A percentile compares a stretch with the other conserved stretches of the same genome.
Conservation (phyloP, 2,329 filamentous ascomycete genomes). For the Thielaviopsis euricoi region DNA sequence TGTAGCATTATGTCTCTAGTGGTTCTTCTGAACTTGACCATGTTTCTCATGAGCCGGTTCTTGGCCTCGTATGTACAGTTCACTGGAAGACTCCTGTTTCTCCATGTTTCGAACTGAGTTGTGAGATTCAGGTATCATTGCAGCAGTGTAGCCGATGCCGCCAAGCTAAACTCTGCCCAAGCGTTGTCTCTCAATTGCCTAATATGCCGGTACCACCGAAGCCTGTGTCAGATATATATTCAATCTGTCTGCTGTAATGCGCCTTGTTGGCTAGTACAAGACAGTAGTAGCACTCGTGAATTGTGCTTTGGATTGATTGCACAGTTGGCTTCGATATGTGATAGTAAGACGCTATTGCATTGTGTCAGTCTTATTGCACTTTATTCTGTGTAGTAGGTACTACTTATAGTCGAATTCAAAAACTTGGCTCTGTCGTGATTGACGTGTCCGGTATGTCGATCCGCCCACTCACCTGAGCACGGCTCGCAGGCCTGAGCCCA, state of each 20-base stretch:
- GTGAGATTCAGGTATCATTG: no score
- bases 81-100: background rate
- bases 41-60: background rate
- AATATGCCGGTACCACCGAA: background rate
- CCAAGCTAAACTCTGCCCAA: background rate
- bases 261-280: background rate
- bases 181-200: background rate
- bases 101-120: background rate
- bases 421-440: background rate
- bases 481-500: no score
- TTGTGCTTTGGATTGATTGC: no score
- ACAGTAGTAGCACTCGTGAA: no score
- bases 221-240: background rate
- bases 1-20: background rate
- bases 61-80: background rate
- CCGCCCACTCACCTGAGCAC: background rate
- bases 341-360: no score
- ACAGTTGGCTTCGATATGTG: no score
- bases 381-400: background rate
- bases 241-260: background rate
- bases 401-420: background rate
- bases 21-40: background rate
- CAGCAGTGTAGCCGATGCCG: background rate
- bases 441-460: background rate
- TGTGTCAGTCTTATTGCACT: background rate